phyloP scores from a whole-genome alignment of 352 stramenopile species.

The Albugo laibachii region DNA sequence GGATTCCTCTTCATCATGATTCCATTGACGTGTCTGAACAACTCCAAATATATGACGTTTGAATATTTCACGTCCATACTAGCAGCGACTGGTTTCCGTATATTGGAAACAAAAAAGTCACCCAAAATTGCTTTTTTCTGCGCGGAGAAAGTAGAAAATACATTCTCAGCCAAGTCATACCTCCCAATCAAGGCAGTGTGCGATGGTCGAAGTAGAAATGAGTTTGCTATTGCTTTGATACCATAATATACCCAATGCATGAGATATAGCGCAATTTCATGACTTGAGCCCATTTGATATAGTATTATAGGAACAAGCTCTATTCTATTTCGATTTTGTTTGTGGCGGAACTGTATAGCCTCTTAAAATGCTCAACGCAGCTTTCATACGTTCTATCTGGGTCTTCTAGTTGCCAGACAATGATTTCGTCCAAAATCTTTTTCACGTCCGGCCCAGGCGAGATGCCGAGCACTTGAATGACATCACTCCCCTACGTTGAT shows the following conservation, averaged over 20 bases:
- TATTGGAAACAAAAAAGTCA: slow-evolving; percentile 55
- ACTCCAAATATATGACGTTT: slow-evolving; percentile 64
- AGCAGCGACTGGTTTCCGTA: slow-evolving; percentile 36
- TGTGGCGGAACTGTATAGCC: too few species aligned
- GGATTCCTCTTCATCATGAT: slow-evolving; percentile 60
- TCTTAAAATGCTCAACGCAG: too few species aligned
- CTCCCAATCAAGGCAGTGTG: too few species aligned
- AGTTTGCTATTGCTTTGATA: slow-evolving; percentile 21
- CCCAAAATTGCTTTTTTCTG: slow-evolving; percentile 72
- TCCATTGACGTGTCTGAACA: slow-evolving; percentile 44
- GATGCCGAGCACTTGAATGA: slow-evolving; percentile 34
- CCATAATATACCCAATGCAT: slow-evolving; percentile 12
- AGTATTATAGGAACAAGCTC: not conserved
- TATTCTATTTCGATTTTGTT: not conserved
- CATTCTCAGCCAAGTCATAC: not conserved
- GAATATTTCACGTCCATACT: slow-evolving; percentile 41
- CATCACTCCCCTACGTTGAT: slow-evolving; percentile 29
- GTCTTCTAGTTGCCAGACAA: slow-evolving; percentile 38
- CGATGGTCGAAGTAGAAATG: slow-evolving; percentile 4
- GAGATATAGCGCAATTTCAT: slow-evolving; percentile 6
- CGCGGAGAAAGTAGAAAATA: slow-evolving; percentile 23
- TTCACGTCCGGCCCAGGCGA: slow-evolving; percentile 41
- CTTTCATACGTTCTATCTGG: slow-evolving; percentile 4
- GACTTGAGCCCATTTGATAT: slow-evolving; percentile 2
- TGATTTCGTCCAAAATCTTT: slow-evolving; percentile 25